A percentile compares a stretch with the other conserved stretches of the same genome.
These are phyloP conservation scores for Penicillium expansum DNA, from an alignment of 2,329 filamentous ascomycete genomes.

Conservation along the genomic window DNA sequence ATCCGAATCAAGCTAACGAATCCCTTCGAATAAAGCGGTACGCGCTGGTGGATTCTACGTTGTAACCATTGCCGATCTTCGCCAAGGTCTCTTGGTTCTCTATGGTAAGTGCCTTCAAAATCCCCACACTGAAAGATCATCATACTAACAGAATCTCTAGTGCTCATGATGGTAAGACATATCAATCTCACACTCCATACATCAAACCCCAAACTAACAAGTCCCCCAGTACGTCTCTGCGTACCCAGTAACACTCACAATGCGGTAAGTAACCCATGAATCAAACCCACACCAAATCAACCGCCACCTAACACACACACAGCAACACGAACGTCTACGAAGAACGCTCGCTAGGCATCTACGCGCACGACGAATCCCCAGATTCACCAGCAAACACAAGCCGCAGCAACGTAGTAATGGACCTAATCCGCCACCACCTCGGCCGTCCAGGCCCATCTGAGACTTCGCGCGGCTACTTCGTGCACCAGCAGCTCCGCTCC, in stretches of 20 bases:
- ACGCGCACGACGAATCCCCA: conserved; percentile 32
- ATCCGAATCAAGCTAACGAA: background rate
- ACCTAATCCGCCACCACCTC: conserved; percentile 28
- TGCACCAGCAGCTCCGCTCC: conserved; percentile 59
- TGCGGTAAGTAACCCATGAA: conserved; percentile 21
- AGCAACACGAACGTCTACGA: conserved; percentile 71
- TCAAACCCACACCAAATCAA: background rate
- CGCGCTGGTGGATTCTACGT: conserved; percentile 66
- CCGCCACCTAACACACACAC: conserved; percentile 1
- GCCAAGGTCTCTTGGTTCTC: conserved; percentile 38
- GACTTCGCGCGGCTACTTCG: conserved; percentile 47
- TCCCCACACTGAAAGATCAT: background rate
- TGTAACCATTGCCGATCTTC: conserved; percentile 57
- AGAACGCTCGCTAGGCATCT: conserved; percentile 60
- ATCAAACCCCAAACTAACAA: conserved; percentile 9
- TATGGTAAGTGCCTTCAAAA: conserved; percentile 22
- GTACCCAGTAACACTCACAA: conserved; percentile 37
- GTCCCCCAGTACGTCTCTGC: conserved; percentile 34
- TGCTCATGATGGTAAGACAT: conserved; percentile 38
- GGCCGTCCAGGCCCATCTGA: conserved; percentile 25
- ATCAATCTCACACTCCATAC: background rate
- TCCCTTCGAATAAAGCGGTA: conserved; percentile 37
- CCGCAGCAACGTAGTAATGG: conserved; percentile 25
- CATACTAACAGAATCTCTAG: conserved; percentile 19
- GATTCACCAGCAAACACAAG: conserved; percentile 19